phyloP scores from a whole-genome alignment of 768 basidiomycete genomes.

The Sporobolomyces pararoseus region DNA sequence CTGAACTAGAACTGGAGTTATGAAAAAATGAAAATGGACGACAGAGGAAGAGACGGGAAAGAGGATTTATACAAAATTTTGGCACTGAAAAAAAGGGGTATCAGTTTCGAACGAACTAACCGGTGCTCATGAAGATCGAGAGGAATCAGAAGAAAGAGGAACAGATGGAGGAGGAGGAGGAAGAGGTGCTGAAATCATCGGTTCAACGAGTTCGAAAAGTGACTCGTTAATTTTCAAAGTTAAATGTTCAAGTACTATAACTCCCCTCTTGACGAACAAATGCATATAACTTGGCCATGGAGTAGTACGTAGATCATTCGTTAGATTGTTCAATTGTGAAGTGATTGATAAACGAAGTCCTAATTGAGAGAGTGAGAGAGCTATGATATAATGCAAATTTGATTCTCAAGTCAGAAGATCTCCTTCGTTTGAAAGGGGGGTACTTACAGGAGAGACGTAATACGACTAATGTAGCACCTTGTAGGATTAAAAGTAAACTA shows the following conservation, averaged over 20 bases:
- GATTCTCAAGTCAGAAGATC: too few species aligned
- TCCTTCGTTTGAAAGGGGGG: too few species aligned
- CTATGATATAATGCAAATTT: too few species aligned
- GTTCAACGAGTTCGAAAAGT: not conserved
- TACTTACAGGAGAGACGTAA: not conserved
- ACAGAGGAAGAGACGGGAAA: too few species aligned
- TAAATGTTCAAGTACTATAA: constrained; percentile 1
- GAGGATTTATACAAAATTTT: too few species aligned
- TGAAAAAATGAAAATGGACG: too few species aligned
- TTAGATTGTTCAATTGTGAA: not conserved
- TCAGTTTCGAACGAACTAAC: too few species aligned
- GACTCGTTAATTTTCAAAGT: not conserved
- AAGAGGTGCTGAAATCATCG: not conserved
- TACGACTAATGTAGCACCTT: not conserved
- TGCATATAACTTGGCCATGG: constrained; percentile 1
- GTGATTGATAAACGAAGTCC: not conserved
- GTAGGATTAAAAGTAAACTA: not conserved
- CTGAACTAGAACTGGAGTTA: too few species aligned
- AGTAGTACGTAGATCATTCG: not conserved
- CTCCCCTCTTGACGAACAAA: not conserved
- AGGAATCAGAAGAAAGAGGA: too few species aligned
- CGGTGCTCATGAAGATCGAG: too few species aligned
- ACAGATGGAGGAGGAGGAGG: too few species aligned
- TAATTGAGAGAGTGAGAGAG: not conserved
- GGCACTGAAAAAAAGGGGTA: too few species aligned